Evolutionary conservation across 2,329 filamentous ascomycete genomes (phyloP), one percentile per base, ranked within the genome.

Genomic region (Endocalyx cinctus): DNA sequence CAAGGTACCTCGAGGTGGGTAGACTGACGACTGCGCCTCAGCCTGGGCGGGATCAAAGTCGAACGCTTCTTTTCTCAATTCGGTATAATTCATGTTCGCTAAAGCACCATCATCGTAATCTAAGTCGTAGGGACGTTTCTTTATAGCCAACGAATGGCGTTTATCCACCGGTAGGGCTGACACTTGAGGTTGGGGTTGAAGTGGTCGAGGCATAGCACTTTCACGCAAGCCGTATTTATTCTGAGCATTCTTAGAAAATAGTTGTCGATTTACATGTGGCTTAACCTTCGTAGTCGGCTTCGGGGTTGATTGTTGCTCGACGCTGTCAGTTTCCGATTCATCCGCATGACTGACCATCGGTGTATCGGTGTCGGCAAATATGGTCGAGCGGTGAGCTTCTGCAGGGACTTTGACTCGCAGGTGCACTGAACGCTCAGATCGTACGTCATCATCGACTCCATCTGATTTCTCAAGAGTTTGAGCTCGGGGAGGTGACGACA

Each of bases 101-200:
- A 79, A 60, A 25, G 66, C 62, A 27, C 65, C 66, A 49, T 79
- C 75, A 39, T 77, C 71, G 42, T 79, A 79, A 49, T 79, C 75
- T 18, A 66, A 60, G 16, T 56, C 54, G 30, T 48, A 45, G 14
- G 42, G 41, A 17, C 52, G 50, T 37, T 57, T 58, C 35, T 44
- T 55, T 6, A n/a, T n/a, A n/a, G 48, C 22, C 15, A 31, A 38
- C 11, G 47, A 36, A 7, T 39, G 41, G 12, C 38, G 46, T 19
- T 49, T 52, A 26, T 50, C 49, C 10, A 42, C 19, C 14, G 35
- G 8, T n/a, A 8, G 20, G n/a, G 48, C 22, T 14, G 31, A 38
- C 12, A 47, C 35, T 8, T 40, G 42, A 12, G 37, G 47, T 19
- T 49, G 52, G 26, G 50, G 48, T 10, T 41, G 17, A 14, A 33